These are phyloP conservation scores for Tetraselmis chui DNA, from an alignment of 139 green algal genomes.

Conservation along the genomic window DNA sequence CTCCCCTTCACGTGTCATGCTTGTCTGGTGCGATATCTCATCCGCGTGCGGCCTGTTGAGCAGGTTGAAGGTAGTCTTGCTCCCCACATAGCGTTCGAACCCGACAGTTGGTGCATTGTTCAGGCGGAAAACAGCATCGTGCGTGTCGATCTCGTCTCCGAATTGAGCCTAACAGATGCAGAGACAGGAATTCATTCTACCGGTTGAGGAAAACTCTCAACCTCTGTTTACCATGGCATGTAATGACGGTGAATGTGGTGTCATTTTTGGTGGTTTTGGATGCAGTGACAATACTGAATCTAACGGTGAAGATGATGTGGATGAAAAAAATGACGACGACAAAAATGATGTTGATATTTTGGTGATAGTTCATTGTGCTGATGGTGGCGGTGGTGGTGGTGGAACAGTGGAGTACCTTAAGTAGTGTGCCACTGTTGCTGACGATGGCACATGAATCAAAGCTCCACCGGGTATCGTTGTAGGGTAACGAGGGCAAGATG, in stretches of 20 bases:
- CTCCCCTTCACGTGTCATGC: background rate
- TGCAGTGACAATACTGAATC: too few relatives aligned
- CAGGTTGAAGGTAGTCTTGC: slow-evolving; percentile 10
- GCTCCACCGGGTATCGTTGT: background rate
- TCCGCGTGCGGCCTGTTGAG: slow-evolving; percentile 2
- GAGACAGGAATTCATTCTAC: too few relatives aligned
- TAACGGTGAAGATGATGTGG: too few relatives aligned
- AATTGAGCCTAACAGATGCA: background rate
- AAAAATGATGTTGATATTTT: too few relatives aligned
- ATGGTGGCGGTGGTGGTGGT: too few relatives aligned
- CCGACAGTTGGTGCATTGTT: slow-evolving; percentile 6
- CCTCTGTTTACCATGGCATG: too few relatives aligned
- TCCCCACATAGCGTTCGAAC: slow-evolving; percentile 11
- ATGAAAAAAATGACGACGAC: too few relatives aligned
- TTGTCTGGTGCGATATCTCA: background rate
- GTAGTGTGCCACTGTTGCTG: background rate
- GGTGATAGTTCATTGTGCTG: too few relatives aligned
- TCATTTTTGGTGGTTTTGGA: too few relatives aligned
- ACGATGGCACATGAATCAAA: background rate
- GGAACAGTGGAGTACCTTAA: background rate
- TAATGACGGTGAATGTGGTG: too few relatives aligned
- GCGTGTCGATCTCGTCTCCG: background rate
- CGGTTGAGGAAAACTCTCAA: too few relatives aligned
- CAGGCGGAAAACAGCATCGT: slow-evolving; percentile 3
- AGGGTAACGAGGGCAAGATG: background rate